These are phyloP conservation scores for Cutaneotrichosporon sp. DNA, from an alignment of 1,284 basidiomycete species.

Conservation along the genomic window DNA sequence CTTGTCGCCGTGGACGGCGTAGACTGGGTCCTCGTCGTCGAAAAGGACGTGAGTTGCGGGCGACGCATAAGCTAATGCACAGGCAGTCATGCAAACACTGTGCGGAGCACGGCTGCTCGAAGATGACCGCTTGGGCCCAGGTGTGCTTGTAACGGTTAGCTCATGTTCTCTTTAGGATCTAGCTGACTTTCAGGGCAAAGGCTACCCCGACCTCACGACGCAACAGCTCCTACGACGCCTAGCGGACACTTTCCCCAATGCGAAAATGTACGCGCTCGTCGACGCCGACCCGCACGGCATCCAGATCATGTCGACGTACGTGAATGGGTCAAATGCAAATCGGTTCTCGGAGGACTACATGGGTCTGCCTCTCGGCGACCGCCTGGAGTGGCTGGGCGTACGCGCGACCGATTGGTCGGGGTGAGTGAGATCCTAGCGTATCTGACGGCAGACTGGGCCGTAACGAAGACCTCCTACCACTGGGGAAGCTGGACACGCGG, in stretches of 20 bases:
- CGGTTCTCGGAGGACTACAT: conserved; percentile 27
- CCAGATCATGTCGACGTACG: conserved; percentile 81
- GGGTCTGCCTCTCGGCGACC: conserved; percentile 60
- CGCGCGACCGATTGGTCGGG: conserved; percentile 56
- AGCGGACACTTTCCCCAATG: conserved; percentile 60
- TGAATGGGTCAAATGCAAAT: conserved; percentile 40
- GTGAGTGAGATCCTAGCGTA: conserved; percentile 32
- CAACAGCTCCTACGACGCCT: conserved; percentile 70
- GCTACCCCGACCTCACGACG: conserved; percentile 86
- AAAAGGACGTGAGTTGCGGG: conserved; percentile 67
- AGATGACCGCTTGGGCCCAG: conserved; percentile 42
- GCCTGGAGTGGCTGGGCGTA: conserved; percentile 75
- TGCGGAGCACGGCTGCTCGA: conserved; percentile 56
- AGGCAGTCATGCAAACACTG: conserved; percentile 85
- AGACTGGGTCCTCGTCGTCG: conserved; percentile 74
- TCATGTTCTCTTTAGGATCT: conserved; percentile 31
- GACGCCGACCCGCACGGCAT: conserved; percentile 86
- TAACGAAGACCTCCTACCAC: conserved; percentile 60
- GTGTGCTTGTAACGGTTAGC: conserved; percentile 41
- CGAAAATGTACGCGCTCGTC: conserved; percentile 70
- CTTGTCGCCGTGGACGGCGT: conserved; percentile 57
- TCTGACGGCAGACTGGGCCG: conserved; percentile 52
- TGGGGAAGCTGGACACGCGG: conserved; percentile 65
- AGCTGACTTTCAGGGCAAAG: conserved; percentile 65
- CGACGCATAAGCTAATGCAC: background rate